A percentile compares a stretch with the other conserved stretches of the same genome.
phyloP scores from a whole-genome alignment of 176 grass and related monocot genomes.

The Ensete ventricosum region DNA sequence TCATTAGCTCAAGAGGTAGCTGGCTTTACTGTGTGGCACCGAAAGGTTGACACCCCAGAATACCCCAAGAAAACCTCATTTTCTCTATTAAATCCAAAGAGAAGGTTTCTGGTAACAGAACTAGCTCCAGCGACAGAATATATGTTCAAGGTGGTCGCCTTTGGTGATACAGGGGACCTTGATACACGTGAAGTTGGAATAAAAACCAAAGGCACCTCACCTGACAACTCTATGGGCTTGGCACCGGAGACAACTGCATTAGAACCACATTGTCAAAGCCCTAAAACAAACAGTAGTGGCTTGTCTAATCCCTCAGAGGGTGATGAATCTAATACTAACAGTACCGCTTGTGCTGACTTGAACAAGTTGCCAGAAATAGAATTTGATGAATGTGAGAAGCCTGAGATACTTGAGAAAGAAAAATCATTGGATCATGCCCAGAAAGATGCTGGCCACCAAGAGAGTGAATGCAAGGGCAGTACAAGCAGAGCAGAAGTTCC shows the following conservation, averaged over 20 bases:
- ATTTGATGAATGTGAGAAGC: constrained; percentile 81
- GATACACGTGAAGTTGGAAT: constrained; percentile 49
- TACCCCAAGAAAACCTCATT: constrained; percentile 41
- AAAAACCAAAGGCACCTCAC: constrained; percentile 41
- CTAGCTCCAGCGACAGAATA: constrained; percentile 60
- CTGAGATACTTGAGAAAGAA: constrained; percentile 50
- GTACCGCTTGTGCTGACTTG: constrained; percentile 73
- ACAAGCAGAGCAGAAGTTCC: constrained; percentile 35
- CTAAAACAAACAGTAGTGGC: constrained; percentile 79
- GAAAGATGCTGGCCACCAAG: background rate
- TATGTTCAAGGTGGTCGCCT: constrained; percentile 61
- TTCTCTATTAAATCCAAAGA: constrained; percentile 39
- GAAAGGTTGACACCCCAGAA: constrained; percentile 29
- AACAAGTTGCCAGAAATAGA: constrained; percentile 88
- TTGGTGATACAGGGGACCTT: constrained; percentile 35
- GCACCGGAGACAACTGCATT: constrained; percentile 20
- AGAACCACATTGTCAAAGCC: constrained; percentile 37
- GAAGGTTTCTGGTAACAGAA: constrained; percentile 42
- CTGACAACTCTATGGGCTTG: constrained; percentile 26
- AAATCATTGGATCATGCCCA: constrained; percentile 26
- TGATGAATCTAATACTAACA: constrained; percentile 84
- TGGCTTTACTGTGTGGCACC: constrained; percentile 68
- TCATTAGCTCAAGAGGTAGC: constrained; percentile 31
- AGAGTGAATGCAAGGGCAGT: constrained; percentile 8
- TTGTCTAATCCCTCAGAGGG: constrained; percentile 91